Conservation (phyloP, 148 eudicot species). For the Nyssa sinensis region DNA sequence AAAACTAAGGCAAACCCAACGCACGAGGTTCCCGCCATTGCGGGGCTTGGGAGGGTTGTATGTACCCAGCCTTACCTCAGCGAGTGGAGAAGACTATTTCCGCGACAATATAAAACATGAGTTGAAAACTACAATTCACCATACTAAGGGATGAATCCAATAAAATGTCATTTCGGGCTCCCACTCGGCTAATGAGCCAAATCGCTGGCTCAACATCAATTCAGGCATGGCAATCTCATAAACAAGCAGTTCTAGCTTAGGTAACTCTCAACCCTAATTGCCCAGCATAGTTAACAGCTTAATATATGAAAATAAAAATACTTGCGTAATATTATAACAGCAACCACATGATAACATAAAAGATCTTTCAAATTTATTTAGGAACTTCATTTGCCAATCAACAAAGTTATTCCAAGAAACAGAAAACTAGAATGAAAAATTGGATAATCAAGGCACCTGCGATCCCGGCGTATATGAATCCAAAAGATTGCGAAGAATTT, state of each 20-base stretch:
- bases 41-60: too few relatives aligned
- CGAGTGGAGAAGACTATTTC: too few relatives aligned
- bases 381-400: background rate
- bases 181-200: background rate
- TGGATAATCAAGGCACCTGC: constrained; percentile 53
- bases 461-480: constrained; percentile 71
- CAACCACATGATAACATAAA: background rate
- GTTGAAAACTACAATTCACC: background rate
- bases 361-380: background rate
- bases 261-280: background rate
- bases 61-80: too few relatives aligned
- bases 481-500: constrained; percentile 84
- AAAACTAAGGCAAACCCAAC: too few relatives aligned
- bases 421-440: constrained; percentile 5
- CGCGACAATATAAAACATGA: background rate
- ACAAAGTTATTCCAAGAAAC: background rate
- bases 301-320: too few relatives aligned
- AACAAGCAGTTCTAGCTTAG: background rate
- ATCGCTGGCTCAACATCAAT: background rate
- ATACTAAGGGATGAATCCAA: background rate
- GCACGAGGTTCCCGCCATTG: too few relatives aligned
- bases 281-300: background rate
- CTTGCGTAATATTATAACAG: background rate
- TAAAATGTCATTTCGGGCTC: too few relatives aligned
- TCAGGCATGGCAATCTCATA: background rate